phyloP scores from a whole-genome alignment of 2,329 filamentous ascomycete species.

The Tricladium varicosporioides region DNA sequence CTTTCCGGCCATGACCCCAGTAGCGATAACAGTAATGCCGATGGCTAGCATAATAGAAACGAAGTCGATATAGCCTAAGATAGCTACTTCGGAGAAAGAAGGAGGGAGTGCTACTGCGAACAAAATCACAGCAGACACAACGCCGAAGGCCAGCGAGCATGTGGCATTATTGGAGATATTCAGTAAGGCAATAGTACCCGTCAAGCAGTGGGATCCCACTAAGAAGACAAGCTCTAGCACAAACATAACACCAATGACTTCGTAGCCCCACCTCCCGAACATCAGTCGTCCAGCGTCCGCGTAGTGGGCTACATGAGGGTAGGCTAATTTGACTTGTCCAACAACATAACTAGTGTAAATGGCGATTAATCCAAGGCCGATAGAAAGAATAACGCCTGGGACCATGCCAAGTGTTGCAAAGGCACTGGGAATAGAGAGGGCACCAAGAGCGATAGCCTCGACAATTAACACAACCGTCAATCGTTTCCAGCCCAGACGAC shows the following conservation, averaged over 20 bases:
- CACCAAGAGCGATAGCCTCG: constrained; percentile 46
- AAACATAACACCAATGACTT: constrained; percentile 50
- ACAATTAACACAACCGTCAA: constrained; percentile 48
- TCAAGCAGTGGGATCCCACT: constrained; percentile 59
- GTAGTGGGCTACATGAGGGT: constrained; percentile 28
- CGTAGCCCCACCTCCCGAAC: constrained; percentile 47
- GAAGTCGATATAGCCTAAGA: constrained; percentile 54
- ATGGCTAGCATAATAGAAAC: constrained; percentile 53
- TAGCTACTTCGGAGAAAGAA: constrained; percentile 55
- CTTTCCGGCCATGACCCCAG: constrained; percentile 40
- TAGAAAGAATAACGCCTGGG: constrained; percentile 23
- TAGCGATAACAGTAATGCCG: constrained; percentile 54
- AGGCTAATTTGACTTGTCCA: constrained; percentile 34
- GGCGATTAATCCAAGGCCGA: constrained; percentile 34
- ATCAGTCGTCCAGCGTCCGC: constrained; percentile 57
- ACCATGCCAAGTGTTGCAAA: constrained; percentile 31
- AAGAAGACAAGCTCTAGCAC: constrained; percentile 58
- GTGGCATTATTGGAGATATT: constrained; percentile 51
- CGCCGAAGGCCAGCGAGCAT: constrained; percentile 55
- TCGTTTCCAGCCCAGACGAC: constrained; percentile 45
- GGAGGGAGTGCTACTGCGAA: constrained; percentile 53
- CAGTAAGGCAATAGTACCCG: constrained; percentile 59
- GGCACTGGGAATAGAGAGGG: constrained; percentile 24
- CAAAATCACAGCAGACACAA: constrained; percentile 49
- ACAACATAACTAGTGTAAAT: constrained; percentile 42